Evolutionary conservation across 1,284 basidiomycete species (phyloP), one percentile per base, ranked within the genome.

Genomic region (Cryptococcus amylolentus): DNA sequence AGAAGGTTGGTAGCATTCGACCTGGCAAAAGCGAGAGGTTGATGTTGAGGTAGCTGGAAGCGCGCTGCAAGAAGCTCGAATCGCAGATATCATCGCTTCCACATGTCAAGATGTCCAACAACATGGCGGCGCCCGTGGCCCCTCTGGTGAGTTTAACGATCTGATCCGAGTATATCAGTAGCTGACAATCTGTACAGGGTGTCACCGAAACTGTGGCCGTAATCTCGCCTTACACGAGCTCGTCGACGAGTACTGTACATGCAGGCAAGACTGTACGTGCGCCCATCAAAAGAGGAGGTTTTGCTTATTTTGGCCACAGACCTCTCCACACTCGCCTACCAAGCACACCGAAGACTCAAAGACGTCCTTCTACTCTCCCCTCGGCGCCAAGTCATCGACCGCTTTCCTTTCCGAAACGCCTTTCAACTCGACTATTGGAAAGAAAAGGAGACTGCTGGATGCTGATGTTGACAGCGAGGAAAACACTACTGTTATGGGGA

Each of bases 31-130:
- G 4, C 27, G 12, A n/a, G 6, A 20, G 6, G 13, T 38, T 48
- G 46, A 48, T n/a, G 10, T n/a, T 7, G 12, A 10, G 18, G 6
- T 18, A 50, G 49, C 49, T 50, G 4, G 49, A 50, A 40, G 16
- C 49, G 18, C 13, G 49, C 2, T 50, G 49, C 20, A 50, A 39
- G 37, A 50, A 50, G 38, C 49, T 50, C 14, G 49, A 50, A 50
- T 31, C 49, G 10, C 49, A 50, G 20, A 40, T 50, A 20, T 50
- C 49, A n/a, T 12, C 37, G 4, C 20, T 23, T 20, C 40, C 37
- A 3, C 49, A 50, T 50, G 49, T 18, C 35, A 50, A 40, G 18
- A n/a, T 50, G 18, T 10, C 45, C 20, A 46, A 26, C 16, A 26
- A 1, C 16, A n/a, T n/a, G n/a, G 10, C 41, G 12, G 23, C 41